A percentile compares a stretch with the other conserved stretches of the same genome.
phyloP scores from a whole-genome alignment of 1,284 basidiomycete species.

The Porogramme epimiltina region DNA sequence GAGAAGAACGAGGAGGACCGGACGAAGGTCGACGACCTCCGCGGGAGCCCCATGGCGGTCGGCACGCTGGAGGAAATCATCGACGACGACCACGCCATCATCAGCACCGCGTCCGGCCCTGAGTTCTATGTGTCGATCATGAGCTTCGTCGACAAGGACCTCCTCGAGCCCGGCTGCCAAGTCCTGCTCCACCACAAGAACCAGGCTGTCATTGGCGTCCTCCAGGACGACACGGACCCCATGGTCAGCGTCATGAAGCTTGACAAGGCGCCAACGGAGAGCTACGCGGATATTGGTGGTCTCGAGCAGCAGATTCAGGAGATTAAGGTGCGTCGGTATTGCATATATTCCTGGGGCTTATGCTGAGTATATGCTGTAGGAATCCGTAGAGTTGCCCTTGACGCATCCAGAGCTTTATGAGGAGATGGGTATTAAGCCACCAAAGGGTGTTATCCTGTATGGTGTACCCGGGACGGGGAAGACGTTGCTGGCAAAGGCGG shows the following conservation, averaged over 20 bases:
- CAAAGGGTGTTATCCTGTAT: constrained; percentile 99
- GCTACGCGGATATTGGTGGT: constrained; percentile 98
- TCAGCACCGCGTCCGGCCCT: constrained; percentile 92
- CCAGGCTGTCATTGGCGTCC: constrained; percentile 92
- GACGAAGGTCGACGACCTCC: constrained; percentile 91
- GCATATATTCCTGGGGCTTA: background rate
- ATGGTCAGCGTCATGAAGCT: constrained; percentile 99
- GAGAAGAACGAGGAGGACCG: constrained; percentile 97
- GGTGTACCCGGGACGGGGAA: constrained; percentile 99
- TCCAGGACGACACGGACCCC: constrained; percentile 97
- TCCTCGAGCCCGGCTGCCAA: constrained; percentile 95
- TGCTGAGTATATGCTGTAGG: constrained; percentile 47
- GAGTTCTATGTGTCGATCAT: constrained; percentile 99
- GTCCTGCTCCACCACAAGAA: constrained; percentile 97
- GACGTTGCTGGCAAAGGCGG: constrained; percentile 96
- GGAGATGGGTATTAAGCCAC: constrained; percentile 99
- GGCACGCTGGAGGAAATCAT: constrained; percentile 99
- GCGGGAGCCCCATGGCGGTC: constrained; percentile 96
- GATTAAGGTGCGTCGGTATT: constrained; percentile 75
- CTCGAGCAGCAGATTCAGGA: constrained; percentile 97
- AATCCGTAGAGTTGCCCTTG: constrained; percentile 97
- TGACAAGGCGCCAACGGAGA: constrained; percentile 98
- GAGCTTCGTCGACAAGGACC: constrained; percentile 98
- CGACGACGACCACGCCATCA: constrained; percentile 99
- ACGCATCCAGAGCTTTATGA: constrained; percentile 99